Conservation (phyloP, 106 monocot species). For the Dioscorea alata region DNA sequence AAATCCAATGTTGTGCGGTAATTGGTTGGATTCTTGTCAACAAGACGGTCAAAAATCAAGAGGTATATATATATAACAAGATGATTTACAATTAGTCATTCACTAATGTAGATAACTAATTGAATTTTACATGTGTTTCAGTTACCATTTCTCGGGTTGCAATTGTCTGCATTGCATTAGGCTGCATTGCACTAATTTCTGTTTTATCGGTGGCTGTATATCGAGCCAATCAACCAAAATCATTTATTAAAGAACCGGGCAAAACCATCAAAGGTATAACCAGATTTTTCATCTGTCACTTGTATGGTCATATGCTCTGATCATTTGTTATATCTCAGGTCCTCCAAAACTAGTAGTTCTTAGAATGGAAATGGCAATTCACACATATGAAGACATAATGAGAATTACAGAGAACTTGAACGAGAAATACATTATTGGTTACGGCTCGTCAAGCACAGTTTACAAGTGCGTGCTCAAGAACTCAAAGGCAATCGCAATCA, state of each 20-base stretch:
- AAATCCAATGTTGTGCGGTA: slow-evolving; percentile 63
- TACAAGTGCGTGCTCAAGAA: slow-evolving; percentile 85
- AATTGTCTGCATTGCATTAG: slow-evolving; percentile 52
- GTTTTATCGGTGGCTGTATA: slow-evolving; percentile 49
- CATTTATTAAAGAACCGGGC: slow-evolving; percentile 30
- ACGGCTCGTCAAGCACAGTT: slow-evolving; percentile 90
- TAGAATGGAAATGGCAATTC: slow-evolving; percentile 91
- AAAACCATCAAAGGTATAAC: slow-evolving; percentile 32
- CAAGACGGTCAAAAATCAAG: slow-evolving; percentile 24
- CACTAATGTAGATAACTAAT: too few relatives aligned
- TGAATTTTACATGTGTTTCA: slow-evolving; percentile 13
- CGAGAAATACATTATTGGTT: slow-evolving; percentile 88
- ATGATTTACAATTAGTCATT: too few relatives aligned
- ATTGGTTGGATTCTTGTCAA: slow-evolving; percentile 42
- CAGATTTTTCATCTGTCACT: too few relatives aligned
- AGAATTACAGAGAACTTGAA: slow-evolving; percentile 74
- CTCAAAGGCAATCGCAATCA: slow-evolving; percentile 71
- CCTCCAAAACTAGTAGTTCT: slow-evolving; percentile 85
- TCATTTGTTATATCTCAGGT: slow-evolving; percentile 20
- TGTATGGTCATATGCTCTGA: background rate
- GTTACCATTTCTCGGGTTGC: slow-evolving; percentile 43
- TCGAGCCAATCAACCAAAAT: slow-evolving; percentile 42
- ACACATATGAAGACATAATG: slow-evolving; percentile 95
- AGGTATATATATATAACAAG: slow-evolving; percentile 25
- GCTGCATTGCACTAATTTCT: slow-evolving; percentile 40